Percentiles rank a stretch among this genome's conserved stretches.
phyloP scores from a whole-genome alignment of 768 basidiomycete species.

The Suillus weaverae region DNA sequence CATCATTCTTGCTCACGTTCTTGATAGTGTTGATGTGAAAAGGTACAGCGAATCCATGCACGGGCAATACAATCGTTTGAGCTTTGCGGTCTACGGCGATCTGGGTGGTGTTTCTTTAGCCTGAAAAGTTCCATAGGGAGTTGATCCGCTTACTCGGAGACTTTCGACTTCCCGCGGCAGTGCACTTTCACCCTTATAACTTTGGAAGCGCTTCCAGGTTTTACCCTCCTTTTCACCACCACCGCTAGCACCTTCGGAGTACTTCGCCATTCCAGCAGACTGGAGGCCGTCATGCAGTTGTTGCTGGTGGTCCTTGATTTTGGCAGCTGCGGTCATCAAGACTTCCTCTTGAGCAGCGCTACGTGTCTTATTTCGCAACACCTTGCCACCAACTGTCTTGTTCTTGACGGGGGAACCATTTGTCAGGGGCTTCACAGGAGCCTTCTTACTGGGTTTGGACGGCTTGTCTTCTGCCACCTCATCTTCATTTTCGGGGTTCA shows the following conservation, averaged over 20 bases:
- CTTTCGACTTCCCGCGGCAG: conserved; percentile 82
- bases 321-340: conserved; percentile 72
- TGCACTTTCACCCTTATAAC: conserved; percentile 92
- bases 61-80: conserved; percentile 86
- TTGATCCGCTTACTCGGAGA: conserved; percentile 58
- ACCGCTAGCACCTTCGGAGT: conserved; percentile 78
- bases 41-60: conserved; percentile 93
- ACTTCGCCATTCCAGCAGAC: conserved; percentile 76
- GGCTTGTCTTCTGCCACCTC: conserved; percentile 51
- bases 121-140: not conserved
- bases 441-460: conserved; percentile 54
- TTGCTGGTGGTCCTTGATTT: conserved; percentile 84
- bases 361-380: conserved; percentile 87
- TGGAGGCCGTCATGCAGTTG: conserved; percentile 80
- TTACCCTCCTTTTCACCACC: conserved; percentile 83
- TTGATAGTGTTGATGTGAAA: conserved; percentile 99
- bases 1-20: conserved; percentile 96
- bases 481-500: conserved; percentile 60
- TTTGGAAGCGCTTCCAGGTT: conserved; percentile 93
- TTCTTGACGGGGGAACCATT: conserved; percentile 73
- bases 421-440: conserved; percentile 47
- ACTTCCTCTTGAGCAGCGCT: conserved; percentile 85
- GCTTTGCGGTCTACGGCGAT: conserved; percentile 90
- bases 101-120: conserved; percentile 38
- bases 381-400: conserved; percentile 79